Percentiles rank a stretch among this genome's conserved stretches.
These are phyloP conservation scores for Serendipita sp. DNA, from an alignment of 1,284 basidiomycete genomes.

Conservation along the genomic window DNA sequence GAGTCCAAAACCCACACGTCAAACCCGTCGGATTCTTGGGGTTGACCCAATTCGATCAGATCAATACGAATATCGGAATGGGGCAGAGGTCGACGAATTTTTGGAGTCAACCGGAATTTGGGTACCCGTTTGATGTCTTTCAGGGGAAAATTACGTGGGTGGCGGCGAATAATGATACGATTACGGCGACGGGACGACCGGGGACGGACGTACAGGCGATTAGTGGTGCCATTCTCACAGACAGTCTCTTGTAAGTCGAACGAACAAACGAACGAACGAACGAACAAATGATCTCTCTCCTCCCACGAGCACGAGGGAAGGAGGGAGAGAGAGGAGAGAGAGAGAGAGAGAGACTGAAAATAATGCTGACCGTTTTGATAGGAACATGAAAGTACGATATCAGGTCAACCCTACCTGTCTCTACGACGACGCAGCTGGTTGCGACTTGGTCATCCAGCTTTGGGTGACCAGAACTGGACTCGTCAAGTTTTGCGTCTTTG, in stretches of 20 bases:
- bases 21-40: background rate
- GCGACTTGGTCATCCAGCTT: background rate
- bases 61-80: background rate
- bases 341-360: background rate
- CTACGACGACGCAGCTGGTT: background rate
- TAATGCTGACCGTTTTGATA: background rate
- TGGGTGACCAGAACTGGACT: background rate
- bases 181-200: background rate
- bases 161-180: background rate
- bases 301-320: background rate
- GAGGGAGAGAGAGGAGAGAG: background rate
- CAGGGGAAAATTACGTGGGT: background rate
- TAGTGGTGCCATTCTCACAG: background rate
- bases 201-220: background rate
- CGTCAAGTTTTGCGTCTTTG: conserved; percentile 6
- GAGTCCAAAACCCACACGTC: background rate
- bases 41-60: background rate
- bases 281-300: background rate
- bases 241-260: background rate
- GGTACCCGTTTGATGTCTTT: conserved; percentile 4
- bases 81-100: background rate
- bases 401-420: background rate
- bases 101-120: background rate
- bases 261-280: too few species aligned
- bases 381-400: background rate